Evolutionary conservation across 192 early-diverging fungal species (phyloP).

Genomic region (Rhizophagus prolifer): DNA sequence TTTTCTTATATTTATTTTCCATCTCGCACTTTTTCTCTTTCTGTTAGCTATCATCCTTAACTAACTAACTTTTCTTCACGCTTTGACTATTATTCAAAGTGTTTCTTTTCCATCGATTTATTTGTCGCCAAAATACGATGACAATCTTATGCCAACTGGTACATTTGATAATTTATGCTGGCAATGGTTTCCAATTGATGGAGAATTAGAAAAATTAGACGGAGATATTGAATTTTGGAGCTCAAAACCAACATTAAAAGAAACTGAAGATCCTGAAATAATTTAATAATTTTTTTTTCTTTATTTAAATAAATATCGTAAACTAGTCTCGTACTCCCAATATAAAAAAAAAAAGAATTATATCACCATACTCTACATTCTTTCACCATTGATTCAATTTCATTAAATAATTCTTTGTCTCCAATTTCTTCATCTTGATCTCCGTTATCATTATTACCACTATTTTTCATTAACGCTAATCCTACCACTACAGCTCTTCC

Average conservation of each 20-base stretch:
- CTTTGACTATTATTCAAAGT: slow-evolving; percentile 16
- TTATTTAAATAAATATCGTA: neutral
- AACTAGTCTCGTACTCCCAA: neutral
- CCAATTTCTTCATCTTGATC: slow-evolving; percentile 30
- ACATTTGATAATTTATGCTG: slow-evolving; percentile 21
- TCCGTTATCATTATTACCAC: slow-evolving; percentile 23
- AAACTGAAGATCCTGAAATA: neutral
- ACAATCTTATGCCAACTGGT: slow-evolving; percentile 3
- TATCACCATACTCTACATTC: slow-evolving; percentile 45
- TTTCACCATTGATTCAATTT: slow-evolving; percentile 40
- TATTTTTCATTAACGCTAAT: slow-evolving; percentile 45
- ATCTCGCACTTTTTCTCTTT: neutral
- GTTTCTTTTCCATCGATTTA: slow-evolving; percentile 2
- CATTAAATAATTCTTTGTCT: slow-evolving; percentile 44
- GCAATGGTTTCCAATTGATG: slow-evolving; percentile 26
- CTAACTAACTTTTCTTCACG: slow-evolving; percentile 4
- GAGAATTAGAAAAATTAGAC: neutral
- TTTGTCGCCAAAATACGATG: neutral
- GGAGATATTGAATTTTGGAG: slow-evolving; percentile 11
- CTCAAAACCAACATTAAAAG: neutral
- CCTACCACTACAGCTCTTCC: slow-evolving; percentile 46
- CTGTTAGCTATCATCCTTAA: neutral
- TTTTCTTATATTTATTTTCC: neutral
- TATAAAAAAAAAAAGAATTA: neutral
- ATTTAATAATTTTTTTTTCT: too few relatives aligned